phyloP scores from a whole-genome alignment of 257 asterid genomes.

The Penstemon barbatus region DNA sequence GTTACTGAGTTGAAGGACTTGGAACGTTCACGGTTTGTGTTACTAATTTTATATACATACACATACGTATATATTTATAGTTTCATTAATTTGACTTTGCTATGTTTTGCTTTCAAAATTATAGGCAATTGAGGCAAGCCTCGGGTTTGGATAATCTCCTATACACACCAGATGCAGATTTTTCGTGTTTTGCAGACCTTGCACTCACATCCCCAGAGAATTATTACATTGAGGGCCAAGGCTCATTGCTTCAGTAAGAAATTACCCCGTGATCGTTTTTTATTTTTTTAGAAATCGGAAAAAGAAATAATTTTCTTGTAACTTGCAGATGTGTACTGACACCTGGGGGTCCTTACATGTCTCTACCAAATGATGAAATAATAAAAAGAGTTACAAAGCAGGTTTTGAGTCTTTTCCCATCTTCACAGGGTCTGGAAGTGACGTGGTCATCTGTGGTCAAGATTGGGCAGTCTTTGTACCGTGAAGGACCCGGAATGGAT shows the following conservation, averaged over 20 bases:
- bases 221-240: slow-evolving; percentile 92
- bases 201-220: slow-evolving; percentile 92
- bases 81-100: slow-evolving; percentile 12
- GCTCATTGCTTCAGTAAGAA: slow-evolving; percentile 95
- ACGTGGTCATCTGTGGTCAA: slow-evolving; percentile 98
- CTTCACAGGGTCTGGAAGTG: slow-evolving; percentile 91
- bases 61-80: neutral
- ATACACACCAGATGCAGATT: slow-evolving; percentile 96
- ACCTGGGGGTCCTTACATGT: slow-evolving; percentile 99
- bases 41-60: neutral
- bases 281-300: too few relatives aligned
- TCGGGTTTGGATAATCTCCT: slow-evolving; percentile 92
- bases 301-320: neutral
- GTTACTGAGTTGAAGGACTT: slow-evolving; percentile 92
- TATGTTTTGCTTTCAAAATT: slow-evolving; percentile 21
- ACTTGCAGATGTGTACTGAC: slow-evolving; percentile 85
- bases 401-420: slow-evolving; percentile 91
- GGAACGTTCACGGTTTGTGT: slow-evolving; percentile 76
- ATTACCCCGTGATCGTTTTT: neutral
- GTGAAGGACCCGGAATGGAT: slow-evolving; percentile 97
- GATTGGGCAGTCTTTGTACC: slow-evolving; percentile 87
- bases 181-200: slow-evolving; percentile 97
- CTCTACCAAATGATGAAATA: slow-evolving; percentile 81
- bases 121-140: slow-evolving; percentile 83
- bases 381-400: slow-evolving; percentile 84